phyloP scores from a whole-genome alignment of 495 filamentous ascomycete genomes.

The Aspergillus biplanus region DNA sequence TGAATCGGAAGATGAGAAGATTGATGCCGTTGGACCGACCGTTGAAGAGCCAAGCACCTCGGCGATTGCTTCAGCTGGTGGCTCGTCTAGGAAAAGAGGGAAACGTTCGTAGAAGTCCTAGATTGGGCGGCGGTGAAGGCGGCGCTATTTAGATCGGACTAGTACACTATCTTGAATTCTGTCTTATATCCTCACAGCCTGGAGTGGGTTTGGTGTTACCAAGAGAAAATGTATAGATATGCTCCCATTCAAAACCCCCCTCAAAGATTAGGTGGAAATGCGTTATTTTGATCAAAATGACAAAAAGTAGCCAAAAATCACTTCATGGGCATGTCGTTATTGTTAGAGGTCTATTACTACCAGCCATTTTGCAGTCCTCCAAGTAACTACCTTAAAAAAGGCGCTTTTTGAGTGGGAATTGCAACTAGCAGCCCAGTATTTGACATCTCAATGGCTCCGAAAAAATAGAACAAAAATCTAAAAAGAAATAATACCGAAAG shows the following conservation, averaged over 20 bases:
- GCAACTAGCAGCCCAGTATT: slow-evolving; percentile 26
- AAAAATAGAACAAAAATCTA: not conserved
- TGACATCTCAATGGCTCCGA: not conserved
- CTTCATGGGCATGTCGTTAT: no score
- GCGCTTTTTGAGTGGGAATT: not conserved
- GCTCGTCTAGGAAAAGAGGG: slow-evolving; percentile 32
- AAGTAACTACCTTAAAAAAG: no score
- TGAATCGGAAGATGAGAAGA: slow-evolving; percentile 34
- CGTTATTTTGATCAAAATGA: not conserved
- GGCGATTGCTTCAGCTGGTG: slow-evolving; percentile 30
- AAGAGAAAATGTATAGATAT: slow-evolving; percentile 19
- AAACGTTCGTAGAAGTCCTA: slow-evolving; percentile 44
- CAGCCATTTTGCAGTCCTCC: no score
- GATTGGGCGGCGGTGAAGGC: not conserved
- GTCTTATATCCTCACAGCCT: not conserved
- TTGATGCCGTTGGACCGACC: slow-evolving; percentile 35
- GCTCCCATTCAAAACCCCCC: not conserved
- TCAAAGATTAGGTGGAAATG: not conserved
- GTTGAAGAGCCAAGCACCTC: slow-evolving; percentile 37
- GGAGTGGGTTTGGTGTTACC: not conserved
- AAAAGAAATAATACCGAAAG: not conserved
- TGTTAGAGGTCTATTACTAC: no score
- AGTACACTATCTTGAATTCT: not conserved
- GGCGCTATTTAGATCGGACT: not conserved
- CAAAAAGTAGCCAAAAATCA: no score